These are phyloP conservation scores for Chlamydomonas applanata DNA, from an alignment of 139 green algal species.

Conservation along the genomic window DNA sequence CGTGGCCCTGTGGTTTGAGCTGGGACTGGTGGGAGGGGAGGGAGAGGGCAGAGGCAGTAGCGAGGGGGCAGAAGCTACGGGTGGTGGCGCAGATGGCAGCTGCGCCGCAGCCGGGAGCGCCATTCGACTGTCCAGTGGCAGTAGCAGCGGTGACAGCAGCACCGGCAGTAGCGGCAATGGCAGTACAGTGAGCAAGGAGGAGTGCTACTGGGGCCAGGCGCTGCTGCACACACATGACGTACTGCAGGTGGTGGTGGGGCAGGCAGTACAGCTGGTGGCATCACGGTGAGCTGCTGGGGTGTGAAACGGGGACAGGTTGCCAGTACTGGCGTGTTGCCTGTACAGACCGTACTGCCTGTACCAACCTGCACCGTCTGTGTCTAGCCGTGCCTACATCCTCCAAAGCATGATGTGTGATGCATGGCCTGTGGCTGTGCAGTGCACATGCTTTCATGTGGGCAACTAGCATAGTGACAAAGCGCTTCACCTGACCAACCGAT, in stretches of 20 bases:
- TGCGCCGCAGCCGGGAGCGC: background rate
- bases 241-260: constrained; percentile 10
- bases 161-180: background rate
- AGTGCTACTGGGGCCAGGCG: constrained; percentile 68
- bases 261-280: background rate
- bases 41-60: background rate
- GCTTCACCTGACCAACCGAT: too few relatives aligned
- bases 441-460: too few relatives aligned
- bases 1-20: constrained; percentile 80
- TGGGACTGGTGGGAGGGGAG: constrained; percentile 71
- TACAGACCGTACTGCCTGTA: too few relatives aligned
- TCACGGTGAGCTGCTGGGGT: too few relatives aligned
- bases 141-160: too few relatives aligned
- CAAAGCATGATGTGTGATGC: too few relatives aligned
- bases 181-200: background rate
- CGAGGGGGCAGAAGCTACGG: background rate
- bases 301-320: too few relatives aligned
- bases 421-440: too few relatives aligned
- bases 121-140: background rate
- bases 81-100: background rate
- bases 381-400: too few relatives aligned
- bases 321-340: too few relatives aligned
- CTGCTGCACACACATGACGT: constrained; percentile 72
- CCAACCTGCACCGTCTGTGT: too few relatives aligned
- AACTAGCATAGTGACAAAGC: too few relatives aligned